These are phyloP conservation scores for Bombardia bombarda DNA, from an alignment of 495 filamentous ascomycete species.

Conservation along the genomic window DNA sequence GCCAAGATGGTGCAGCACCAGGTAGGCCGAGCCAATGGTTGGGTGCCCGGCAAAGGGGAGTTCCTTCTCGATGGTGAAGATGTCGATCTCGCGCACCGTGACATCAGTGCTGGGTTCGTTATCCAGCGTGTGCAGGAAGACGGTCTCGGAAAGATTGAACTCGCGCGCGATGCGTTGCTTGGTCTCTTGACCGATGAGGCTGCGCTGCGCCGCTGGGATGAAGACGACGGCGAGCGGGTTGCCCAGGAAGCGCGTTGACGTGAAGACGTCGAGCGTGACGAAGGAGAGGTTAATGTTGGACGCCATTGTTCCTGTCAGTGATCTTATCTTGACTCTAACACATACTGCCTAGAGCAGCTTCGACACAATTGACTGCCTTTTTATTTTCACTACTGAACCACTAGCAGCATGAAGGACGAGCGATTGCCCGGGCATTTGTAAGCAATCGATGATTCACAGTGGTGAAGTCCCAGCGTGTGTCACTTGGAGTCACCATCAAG, in stretches of 20 bases:
- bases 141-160: conserved; percentile 81
- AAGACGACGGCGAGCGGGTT: conserved; percentile 62
- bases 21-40: conserved; percentile 60
- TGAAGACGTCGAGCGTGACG: conserved; percentile 64
- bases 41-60: conserved; percentile 75
- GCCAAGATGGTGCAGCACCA: conserved; percentile 33
- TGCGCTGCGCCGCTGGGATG: conserved; percentile 31
- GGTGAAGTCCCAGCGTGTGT: no score
- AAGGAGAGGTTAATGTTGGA: conserved; percentile 30
- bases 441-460: no score
- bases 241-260: conserved; percentile 44
- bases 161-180: conserved; percentile 64
- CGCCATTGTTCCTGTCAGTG: background rate
- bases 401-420: no score
- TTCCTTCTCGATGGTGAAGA: conserved; percentile 57
- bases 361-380: no score
- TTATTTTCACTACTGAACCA: no score
- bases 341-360: no score
- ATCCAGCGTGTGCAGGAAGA: conserved; percentile 58
- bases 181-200: conserved; percentile 34
- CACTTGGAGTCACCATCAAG: no score
- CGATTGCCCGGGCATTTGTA: no score
- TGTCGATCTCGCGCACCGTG: conserved; percentile 48
- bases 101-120: conserved; percentile 3
- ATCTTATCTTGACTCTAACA: no score